Base-by-base conservation (phyloP, 2,329 filamentous ascomycete species). In the Microcera coccophila region DNA sequence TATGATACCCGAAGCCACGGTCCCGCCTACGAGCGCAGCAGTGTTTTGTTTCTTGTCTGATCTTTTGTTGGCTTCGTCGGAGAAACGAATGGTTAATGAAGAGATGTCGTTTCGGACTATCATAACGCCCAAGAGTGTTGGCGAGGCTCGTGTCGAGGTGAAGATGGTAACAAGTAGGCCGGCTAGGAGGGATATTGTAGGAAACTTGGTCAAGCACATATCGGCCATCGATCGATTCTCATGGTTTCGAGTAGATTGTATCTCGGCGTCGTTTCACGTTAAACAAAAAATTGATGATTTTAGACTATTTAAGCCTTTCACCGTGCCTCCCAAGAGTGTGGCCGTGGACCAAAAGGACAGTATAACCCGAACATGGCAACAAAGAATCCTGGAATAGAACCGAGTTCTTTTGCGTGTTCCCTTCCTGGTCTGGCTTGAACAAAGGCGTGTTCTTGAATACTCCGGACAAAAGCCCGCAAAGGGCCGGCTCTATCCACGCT, bases 1-100 rank as follows among this genome's bases (percentile, higher is more conserved):
- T 10, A 55, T 19, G 14, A 57, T 41, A 5, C 48, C 52, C 11
- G 36, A 42, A 12, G 43, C 47, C 18, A 59, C 22, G 2, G 47
- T 50, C 2, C 54, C 54, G 4, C 54, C 54, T 12, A 56, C 38
- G 12, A 59, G 44, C 24, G 46, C 48, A 17, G 44, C 48, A 19
- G 40, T 50, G 8, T 44, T 17, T n/a, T 42, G 18, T 7, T 38
- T 34, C 11, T 28, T 42, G 16, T 12, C 32, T 8, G 22, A 26
- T 26, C 12, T 26, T 7, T 26, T 7, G 22, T 26, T 26, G 22
- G 22, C 7, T 7, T 7, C 12, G 22, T 26, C 12, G 22, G 7
- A 12, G 12, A 12, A 26, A 42, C 4, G 8, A 22, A 26, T 33
- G 16, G 20, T 38, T 10, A 19, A 10, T 36, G n/a, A 19, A 28